Base-by-base conservation (phyloP, 345 rosid genomes). In the Toxicodendron radicans region DNA sequence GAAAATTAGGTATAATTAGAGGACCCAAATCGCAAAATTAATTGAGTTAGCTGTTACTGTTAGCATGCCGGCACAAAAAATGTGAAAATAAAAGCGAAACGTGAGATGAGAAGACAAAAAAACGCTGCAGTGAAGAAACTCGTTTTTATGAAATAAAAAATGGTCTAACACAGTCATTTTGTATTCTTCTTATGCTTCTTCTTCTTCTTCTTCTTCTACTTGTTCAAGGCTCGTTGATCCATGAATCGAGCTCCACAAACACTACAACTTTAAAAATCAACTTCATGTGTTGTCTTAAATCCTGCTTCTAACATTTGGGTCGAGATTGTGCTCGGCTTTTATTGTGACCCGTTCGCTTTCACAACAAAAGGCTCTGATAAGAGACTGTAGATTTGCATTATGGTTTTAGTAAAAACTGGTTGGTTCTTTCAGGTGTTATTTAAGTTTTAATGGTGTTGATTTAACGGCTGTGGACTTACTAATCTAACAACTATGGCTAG, bases 401-500 rank as follows among this genome's bases (percentile, higher is more conserved):
- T 54, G 75, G 73, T 43, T 68, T 58, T 60, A 43, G 68, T 70
- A 30, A 10, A 8, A 17, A 10, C 16, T 33, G 64, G 35, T 51
- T 65, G 5, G 32, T 71, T 52, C 21, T 16, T 0, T 46, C 13
- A 76, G 62, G 72, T 17, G 66, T 18, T 30, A 21, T 77, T 41
- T 43, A 57, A 68, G 59, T 23, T 56, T 69, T 64, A 59, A 45
- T 72, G 66, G 80, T 72, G 45, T 41, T 56, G 66, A 72, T 66
- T 76, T 51, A 7, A n/a, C 43, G 71, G 38, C 64, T 72, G 35
- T 60, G 73, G 67, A 76, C 65, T 79, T n/a, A 11, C 16, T 33
- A 53, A 32, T 1, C 45, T 20, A 21, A 53, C 46, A 68, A 51
- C 67, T 59, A 93, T 91, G 98, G 92, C 91, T 60, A 84, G 97